A percentile compares a stretch with the other conserved stretches of the same genome.
Conservation (phyloP, 352 stramenopile species). For the Peronospora farinosa region DNA sequence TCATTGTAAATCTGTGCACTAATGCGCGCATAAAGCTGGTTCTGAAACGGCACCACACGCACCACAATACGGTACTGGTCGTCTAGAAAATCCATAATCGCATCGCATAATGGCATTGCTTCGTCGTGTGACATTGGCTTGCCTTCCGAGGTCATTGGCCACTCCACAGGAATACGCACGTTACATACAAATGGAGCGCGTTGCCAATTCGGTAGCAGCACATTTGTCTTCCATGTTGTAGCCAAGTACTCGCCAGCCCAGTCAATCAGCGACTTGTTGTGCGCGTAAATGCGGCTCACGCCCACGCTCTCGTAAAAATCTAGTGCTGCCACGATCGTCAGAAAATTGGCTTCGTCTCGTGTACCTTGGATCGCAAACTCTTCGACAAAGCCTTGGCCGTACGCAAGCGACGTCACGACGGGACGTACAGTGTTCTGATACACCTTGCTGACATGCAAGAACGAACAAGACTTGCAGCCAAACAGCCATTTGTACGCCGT, state of each 20-base stretch:
- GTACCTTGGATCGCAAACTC: conserved; percentile 82
- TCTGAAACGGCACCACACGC: conserved; percentile 62
- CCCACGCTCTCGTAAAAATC: conserved; percentile 83
- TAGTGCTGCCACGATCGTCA: conserved; percentile 73
- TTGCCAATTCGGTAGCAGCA: conserved; percentile 69
- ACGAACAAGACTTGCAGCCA: conserved; percentile 79
- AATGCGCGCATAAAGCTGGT: conserved; percentile 68
- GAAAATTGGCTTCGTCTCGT: conserved; percentile 76
- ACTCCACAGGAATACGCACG: conserved; percentile 66
- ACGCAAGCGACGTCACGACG: conserved; percentile 75
- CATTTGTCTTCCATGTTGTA: conserved; percentile 64
- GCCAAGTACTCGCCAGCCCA: conserved; percentile 74
- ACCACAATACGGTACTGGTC: conserved; percentile 71
- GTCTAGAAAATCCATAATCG: conserved; percentile 74
- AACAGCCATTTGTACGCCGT: conserved; percentile 85
- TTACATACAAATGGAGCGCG: conserved; percentile 77
- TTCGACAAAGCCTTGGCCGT: conserved; percentile 75
- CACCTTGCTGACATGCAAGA: conserved; percentile 78
- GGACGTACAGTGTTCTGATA: conserved; percentile 71
- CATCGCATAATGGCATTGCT: conserved; percentile 55
- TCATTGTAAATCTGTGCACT: conserved; percentile 86
- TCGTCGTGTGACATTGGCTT: conserved; percentile 53
- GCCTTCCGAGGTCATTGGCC: conserved; percentile 41
- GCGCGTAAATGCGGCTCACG: conserved; percentile 59
- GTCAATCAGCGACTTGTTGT: conserved; percentile 83